Evolutionary conservation across 345 rosid genomes (phyloP), one percentile per base, ranked within the genome.

Genomic region (Trapa bicornis): DNA sequence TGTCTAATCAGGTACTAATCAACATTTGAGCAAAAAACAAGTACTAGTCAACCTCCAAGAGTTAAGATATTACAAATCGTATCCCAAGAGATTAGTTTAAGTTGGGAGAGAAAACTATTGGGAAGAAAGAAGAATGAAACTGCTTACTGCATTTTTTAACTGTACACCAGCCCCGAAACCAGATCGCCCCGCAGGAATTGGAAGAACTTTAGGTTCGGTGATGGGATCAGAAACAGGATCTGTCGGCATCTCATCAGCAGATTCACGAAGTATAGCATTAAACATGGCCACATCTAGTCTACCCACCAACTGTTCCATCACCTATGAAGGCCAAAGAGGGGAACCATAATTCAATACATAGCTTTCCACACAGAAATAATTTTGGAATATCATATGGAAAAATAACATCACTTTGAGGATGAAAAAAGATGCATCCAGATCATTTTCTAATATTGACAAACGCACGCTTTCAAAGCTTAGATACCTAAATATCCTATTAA

Each of bases 261-360:
- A 90, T 77, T 90, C 97, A 39, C 97, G 98, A 45, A 90, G 97
- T 73, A 90, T 87, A 58, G 98, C 98, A 22, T 93, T 93, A 84
- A 93, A 93, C 96, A 93, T 93, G 73, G 98, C 97, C 71, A 90
- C 90, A 72, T 93, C 98, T 66, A 93, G 75, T 74, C 98, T 88
- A 77, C 76, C 71, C 65, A 93, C 92, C 79, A 90, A 74, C 79
- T 90, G 97, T 80, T 88, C 89, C 97, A 93, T 90, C 56, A 87
- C 92, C 98, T 92, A 77, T 52, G 56, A 64, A 72, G 45, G 13
- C 57, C 63, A 35, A 58, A 22, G 17, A 54, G n/a, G 11, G 60
- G 33, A 4, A 41, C 6, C 7, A 3, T 41, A 41, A 41, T 41
- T 41, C 43, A 41, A 8, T 41, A 41, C 7, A 41, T 2, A 8